These are phyloP conservation scores for Panellus pusillus DNA, from an alignment of 768 basidiomycete genomes.

Conservation along the genomic window DNA sequence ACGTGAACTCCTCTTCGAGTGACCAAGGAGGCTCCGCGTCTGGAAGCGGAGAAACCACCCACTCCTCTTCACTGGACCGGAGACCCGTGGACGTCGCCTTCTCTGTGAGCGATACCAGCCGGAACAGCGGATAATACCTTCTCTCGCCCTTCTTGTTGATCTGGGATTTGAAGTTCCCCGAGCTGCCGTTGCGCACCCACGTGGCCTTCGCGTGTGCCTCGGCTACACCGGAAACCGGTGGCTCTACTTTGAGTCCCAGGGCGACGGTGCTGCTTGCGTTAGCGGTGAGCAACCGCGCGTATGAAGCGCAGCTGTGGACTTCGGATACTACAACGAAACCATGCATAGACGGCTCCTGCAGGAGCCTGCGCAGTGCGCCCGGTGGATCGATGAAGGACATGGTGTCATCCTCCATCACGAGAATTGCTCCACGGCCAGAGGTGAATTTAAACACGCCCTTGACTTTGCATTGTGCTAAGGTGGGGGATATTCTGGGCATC, in stretches of 20 bases:
- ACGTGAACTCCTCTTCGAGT: neutral
- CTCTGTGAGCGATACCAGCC: slow-evolving; percentile 29
- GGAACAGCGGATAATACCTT: slow-evolving; percentile 30
- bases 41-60: neutral
- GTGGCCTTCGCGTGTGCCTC: slow-evolving; percentile 11
- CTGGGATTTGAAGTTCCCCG: slow-evolving; percentile 29
- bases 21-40: neutral
- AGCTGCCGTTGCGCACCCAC: slow-evolving; percentile 25
- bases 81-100: slow-evolving; percentile 21
- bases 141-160: slow-evolving; percentile 25
- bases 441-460: slow-evolving; percentile 30
- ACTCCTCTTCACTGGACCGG: slow-evolving; percentile 5
- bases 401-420: slow-evolving; percentile 31
- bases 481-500: slow-evolving; percentile 6
- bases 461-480: slow-evolving; percentile 25
- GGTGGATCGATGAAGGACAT: slow-evolving; percentile 29
- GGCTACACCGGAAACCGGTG: slow-evolving; percentile 21
- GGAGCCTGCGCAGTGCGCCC: slow-evolving; percentile 27
- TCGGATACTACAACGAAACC: slow-evolving; percentile 33
- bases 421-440: slow-evolving; percentile 29
- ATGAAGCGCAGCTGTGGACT: slow-evolving; percentile 33
- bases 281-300: slow-evolving; percentile 29
- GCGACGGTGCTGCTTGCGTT: slow-evolving; percentile 21
- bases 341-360: slow-evolving; percentile 25
- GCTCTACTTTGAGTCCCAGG: slow-evolving; percentile 26